Percentiles rank a stretch among this genome's conserved stretches.
These are phyloP conservation scores for Persicaria tinctoria DNA, from an alignment of 148 eudicot genomes.

Conservation along the genomic window DNA sequence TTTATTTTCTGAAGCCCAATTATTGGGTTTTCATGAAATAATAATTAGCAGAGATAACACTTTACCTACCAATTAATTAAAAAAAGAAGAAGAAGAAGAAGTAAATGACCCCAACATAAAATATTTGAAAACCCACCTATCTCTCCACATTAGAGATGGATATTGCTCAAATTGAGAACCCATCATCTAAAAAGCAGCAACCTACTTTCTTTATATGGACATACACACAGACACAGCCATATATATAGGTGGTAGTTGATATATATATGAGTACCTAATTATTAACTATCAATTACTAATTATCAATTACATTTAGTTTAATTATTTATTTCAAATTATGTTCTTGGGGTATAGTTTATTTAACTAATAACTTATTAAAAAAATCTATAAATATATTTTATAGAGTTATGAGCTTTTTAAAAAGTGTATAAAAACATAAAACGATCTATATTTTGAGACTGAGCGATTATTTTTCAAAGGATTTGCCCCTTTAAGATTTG, in stretches of 20 bases:
- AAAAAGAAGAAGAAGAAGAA: background rate
- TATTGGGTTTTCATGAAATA: slow-evolving; percentile 7
- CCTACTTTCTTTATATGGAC: background rate
- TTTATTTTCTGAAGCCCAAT: background rate
- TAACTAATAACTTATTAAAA: no score
- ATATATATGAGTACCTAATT: background rate
- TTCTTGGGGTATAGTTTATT: no score
- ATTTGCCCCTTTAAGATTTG: no score
- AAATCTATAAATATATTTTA: no score
- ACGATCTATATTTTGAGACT: no score
- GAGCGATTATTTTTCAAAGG: no score
- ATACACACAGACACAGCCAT: background rate
- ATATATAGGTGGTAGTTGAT: background rate
- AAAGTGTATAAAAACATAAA: no score
- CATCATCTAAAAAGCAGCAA: slow-evolving; percentile 9
- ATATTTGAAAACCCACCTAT: slow-evolving; percentile 4
- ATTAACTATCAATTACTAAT: background rate
- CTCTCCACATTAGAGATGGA: background rate
- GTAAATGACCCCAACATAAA: slow-evolving; percentile 11
- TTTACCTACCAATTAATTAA: slow-evolving; percentile 14
- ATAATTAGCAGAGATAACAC: slow-evolving; percentile 9
- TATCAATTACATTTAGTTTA: no score
- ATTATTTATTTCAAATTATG: no score
- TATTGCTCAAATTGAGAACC: background rate
- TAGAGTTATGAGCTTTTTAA: no score